Percentiles rank a stretch among this genome's conserved stretches.
Evolutionary conservation across 352 stramenopile species (phyloP).

Genomic region (Pythium dissotocum): DNA sequence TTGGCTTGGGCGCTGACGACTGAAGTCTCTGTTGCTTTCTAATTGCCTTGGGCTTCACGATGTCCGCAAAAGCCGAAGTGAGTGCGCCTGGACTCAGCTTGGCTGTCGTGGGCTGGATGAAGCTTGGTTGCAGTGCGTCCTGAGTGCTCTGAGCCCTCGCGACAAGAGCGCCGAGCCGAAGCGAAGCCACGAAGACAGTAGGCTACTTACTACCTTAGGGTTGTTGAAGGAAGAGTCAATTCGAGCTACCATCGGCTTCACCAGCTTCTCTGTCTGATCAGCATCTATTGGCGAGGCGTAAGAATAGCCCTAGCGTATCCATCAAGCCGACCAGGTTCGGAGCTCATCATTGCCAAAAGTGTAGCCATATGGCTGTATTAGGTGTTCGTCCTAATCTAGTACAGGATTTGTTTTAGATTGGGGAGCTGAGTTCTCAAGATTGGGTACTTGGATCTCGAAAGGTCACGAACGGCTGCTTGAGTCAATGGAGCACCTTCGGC

Average conservation of each 20-base stretch:
- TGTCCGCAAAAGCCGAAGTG: constrained; percentile 27
- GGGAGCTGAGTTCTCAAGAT: not conserved
- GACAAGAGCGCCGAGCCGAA: constrained; percentile 9
- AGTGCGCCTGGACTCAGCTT: not conserved
- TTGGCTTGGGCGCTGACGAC: constrained; percentile 2
- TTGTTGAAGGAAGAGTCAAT: not conserved
- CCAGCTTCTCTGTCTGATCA: constrained; percentile 3
- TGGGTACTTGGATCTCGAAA: constrained; percentile 15
- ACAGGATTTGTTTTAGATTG: not conserved
- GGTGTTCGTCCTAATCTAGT: not conserved
- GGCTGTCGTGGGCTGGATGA: not conserved
- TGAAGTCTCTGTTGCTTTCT: constrained; percentile 1
- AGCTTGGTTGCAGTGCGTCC: not conserved
- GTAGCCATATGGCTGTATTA: constrained; percentile 2
- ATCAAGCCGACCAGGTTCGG: not conserved
- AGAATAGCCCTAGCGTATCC: constrained; percentile 4
- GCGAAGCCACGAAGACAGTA: not conserved
- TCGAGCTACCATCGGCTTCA: not conserved
- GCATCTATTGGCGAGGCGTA: not conserved
- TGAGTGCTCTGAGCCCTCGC: not conserved
- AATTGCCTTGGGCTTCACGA: constrained; percentile 16
- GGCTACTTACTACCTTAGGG: not conserved
- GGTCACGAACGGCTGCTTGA: not conserved
- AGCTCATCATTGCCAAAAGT: not conserved
- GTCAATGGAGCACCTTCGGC: not conserved